Base-by-base conservation (phyloP, 148 eudicot species). In the Amaranthus palmeri region DNA sequence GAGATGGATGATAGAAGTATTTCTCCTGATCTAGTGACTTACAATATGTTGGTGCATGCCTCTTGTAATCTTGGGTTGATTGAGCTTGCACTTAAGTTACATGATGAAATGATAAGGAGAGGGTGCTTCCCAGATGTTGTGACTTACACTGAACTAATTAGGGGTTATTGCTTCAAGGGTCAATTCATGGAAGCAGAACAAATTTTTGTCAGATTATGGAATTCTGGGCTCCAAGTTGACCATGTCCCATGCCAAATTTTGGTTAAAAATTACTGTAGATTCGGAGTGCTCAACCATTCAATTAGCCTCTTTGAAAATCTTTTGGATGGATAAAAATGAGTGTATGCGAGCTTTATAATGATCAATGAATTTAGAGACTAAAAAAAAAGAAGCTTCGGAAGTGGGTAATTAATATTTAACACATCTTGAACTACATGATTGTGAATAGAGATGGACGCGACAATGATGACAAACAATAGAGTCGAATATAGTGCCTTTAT, bases 91-190 rank as follows among this genome's bases (percentile, higher is more conserved):
- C 74, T 81, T 52, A 78, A 69, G 48, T 67, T 89, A n/a, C 79
- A 84, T 72, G 84, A 89, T 69, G 93, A 91, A 76, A 87, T 91
- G 88, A 58, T 73, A 68, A 79, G 70, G 57, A 79, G 76, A 72
- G 93, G 90, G 52, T 81, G 56, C 72, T 17, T 77, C 61, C 97
- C 97, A 49, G 92, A 91, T 81, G 77, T 83, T 68, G 73, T 89
- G 71, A 91, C 97, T 68, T 87, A 89, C 78, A 88, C 93, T 6
- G 86, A 85, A 79, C 79, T 88, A 58, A 80, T 91, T 46, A 87
- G 82, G 72, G 84, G 83, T 66, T 78, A 83, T 80, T 87, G 87
- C 65, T 18, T 78, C 58, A 73, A 54, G 75, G 85, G 87, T 76
- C 78, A 84, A 73, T 55, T 82, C 51, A 76, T 51, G 61, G 87